Conservation (phyloP, 2,329 filamentous ascomycete genomes). For the Claviceps africana region DNA sequence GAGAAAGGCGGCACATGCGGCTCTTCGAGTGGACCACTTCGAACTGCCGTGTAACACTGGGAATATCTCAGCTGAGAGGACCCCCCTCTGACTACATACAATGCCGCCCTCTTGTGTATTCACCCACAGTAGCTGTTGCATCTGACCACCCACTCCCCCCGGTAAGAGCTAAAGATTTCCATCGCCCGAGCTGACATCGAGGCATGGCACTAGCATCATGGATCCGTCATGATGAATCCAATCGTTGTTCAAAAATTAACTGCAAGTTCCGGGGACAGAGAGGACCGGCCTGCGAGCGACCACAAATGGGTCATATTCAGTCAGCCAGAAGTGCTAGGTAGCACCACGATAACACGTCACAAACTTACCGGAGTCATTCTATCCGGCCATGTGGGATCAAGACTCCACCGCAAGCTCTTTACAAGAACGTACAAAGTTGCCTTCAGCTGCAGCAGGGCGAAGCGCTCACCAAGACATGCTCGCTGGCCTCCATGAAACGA, state of each 20-base stretch:
- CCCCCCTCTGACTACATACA: not conserved
- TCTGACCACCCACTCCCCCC: not conserved
- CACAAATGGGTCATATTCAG: not conserved
- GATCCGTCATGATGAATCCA: not conserved
- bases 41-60: not conserved
- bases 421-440: slow-evolving; percentile 20
- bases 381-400: slow-evolving; percentile 19
- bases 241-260: slow-evolving; percentile 1
- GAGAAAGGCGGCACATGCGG: not conserved
- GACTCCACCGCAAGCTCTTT: slow-evolving; percentile 14
- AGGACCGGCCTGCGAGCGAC: slow-evolving; percentile 7
- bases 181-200: not conserved
- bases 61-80: not conserved
- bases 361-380: slow-evolving; percentile 20
- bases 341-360: not conserved
- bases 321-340: not conserved
- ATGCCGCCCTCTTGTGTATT: not conserved
- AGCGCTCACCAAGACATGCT: slow-evolving; percentile 26
- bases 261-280: slow-evolving; percentile 6
- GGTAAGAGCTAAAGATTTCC: not conserved
- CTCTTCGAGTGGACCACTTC: not conserved
- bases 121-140: too few relatives aligned
- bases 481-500: slow-evolving; percentile 27
- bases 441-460: slow-evolving; percentile 23
- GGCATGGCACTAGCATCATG: not conserved